A percentile compares a stretch with the other conserved stretches of the same genome.
Evolutionary conservation across 73 alveolate genomes (phyloP).

Genomic region (Paramecium tetraurelia): DNA sequence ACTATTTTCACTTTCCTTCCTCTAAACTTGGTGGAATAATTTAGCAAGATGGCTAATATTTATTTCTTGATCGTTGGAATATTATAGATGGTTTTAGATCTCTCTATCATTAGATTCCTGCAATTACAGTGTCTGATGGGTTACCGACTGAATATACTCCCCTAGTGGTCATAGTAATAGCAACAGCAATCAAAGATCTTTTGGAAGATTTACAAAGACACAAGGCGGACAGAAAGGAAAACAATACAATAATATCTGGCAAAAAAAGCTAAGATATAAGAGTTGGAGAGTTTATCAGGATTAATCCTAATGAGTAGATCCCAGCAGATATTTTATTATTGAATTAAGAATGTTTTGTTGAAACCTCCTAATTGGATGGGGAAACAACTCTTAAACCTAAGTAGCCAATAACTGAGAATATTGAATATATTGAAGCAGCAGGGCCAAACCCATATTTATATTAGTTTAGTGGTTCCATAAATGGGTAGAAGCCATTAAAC

Average conservation of each 20-base stretch:
- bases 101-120: constrained; percentile 15
- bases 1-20: constrained; percentile 4
- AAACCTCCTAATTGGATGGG: constrained; percentile 80
- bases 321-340: constrained; percentile 85
- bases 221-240: constrained; percentile 84
- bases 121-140: constrained; percentile 43
- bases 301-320: constrained; percentile 70
- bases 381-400: constrained; percentile 79
- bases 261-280: constrained; percentile 35
- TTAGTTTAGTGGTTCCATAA: constrained; percentile 40
- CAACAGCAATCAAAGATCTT: constrained; percentile 49
- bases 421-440: not conserved
- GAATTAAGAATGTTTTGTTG: constrained; percentile 75
- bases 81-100: not conserved
- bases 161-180: constrained; percentile 1
- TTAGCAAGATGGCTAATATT: constrained; percentile 32
- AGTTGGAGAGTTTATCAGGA: constrained; percentile 79
- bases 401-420: not conserved
- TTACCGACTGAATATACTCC: constrained; percentile 45
- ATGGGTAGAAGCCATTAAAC: constrained; percentile 54
- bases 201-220: constrained; percentile 75
- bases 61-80: constrained; percentile 24
- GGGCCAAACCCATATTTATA: constrained; percentile 52
- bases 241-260: constrained; percentile 27
- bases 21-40: constrained; percentile 2